Evolutionary conservation across 768 basidiomycete genomes (phyloP), one percentile per base, ranked within the genome.

Genomic region (Tephrocybe sp.): DNA sequence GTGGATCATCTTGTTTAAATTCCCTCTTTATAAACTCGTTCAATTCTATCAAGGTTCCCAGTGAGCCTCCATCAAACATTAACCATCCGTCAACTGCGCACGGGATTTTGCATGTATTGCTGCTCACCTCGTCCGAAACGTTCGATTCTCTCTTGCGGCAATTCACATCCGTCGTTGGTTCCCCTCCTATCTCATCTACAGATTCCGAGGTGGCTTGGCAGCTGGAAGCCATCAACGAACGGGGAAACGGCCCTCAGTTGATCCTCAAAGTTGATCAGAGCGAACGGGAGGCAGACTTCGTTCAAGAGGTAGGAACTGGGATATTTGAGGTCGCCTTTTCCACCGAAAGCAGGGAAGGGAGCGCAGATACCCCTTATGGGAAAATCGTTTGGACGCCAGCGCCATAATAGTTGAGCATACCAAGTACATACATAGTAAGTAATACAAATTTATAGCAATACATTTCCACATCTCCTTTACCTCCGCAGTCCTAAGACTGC

Each of bases 321-420:
- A 73, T 85, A 1, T 79, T 74, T 49, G 84, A 86, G 56, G 70
- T 86, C 2, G 82, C 70, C 0, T 75, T 86, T 49, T 68, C 54
- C 41, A 74, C 82, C 1, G 58, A 59, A 4, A 62, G 52, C 2
- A 64, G 63, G 12, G 62, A 58, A n/a, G 74, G 68, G 14, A 62
- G 56, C 39, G 60, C 64, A 1, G 61, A 45, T 4, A 82, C 78
- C 1, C 80, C 79, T 12, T 83, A 76, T 51, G 80, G 79, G 10
- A 78, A 68, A 58, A 68, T 83, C 26, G 72, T 73, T 4, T 82
- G 77, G 77, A 46, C 64, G 21, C 47, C 46, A 23, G 51, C 45
- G 37, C 38, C 12, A 21, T 38, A 2, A 45, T 18, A 33, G 20
- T 11, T 15, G 21, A 20, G 4, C 44, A 21, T 9, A 24, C 36